phyloP scores from a whole-genome alignment of 2,329 filamentous ascomycete species.

The Diaporthe sp. region DNA sequence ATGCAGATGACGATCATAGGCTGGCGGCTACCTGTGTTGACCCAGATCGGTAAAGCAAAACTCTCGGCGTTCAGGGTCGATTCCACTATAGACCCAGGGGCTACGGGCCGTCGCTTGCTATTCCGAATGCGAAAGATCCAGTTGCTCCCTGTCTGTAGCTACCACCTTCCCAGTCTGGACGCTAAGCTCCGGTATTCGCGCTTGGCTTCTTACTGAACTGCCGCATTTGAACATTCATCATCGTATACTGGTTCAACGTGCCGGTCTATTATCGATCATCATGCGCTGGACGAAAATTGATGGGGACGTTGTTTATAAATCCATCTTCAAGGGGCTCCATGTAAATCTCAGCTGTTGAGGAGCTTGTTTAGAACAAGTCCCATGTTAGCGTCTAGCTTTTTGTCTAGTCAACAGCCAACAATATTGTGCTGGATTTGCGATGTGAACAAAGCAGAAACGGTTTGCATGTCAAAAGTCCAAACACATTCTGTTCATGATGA shows the following conservation, averaged over 20 bases:
- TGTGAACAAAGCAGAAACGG: not conserved
- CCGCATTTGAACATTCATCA: constrained; percentile 15
- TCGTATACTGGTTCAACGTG: constrained; percentile 8
- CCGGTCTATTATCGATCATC: not conserved
- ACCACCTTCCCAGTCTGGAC: constrained; percentile 19
- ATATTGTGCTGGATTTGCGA: not conserved
- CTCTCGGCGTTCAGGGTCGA: not conserved
- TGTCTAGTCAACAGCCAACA: not conserved
- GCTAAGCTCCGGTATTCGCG: constrained; percentile 19
- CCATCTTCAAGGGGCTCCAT: too few relatives aligned
- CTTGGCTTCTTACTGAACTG: constrained; percentile 19
- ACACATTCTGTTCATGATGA: not conserved
- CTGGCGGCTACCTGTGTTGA: not conserved
- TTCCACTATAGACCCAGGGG: not conserved
- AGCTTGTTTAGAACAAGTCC: not conserved
- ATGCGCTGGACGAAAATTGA: not conserved
- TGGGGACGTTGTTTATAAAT: not conserved
- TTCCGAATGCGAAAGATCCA: not conserved
- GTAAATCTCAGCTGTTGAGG: not conserved
- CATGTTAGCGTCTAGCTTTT: not conserved
- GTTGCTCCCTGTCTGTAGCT: not conserved
- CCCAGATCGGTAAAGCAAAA: not conserved
- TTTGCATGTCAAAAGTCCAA: not conserved
- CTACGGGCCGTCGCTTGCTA: not conserved
- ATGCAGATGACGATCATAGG: not conserved